phyloP scores from a whole-genome alignment of 305 asterid species.

The Vinca major region DNA sequence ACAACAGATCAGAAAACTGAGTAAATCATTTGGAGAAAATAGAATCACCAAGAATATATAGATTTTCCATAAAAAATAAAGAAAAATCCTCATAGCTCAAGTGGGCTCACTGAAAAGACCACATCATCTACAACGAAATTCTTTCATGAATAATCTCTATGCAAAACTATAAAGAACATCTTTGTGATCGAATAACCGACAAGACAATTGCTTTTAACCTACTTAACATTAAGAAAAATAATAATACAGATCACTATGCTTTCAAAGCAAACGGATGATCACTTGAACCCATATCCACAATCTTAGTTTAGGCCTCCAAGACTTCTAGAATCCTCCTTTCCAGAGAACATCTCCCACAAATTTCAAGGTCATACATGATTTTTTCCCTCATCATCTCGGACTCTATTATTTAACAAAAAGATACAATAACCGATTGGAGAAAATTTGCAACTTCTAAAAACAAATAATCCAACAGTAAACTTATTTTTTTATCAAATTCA shows the following conservation, averaged over 20 bases:
- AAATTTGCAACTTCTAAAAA: not conserved
- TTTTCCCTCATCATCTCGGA: not conserved
- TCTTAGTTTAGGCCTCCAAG: not conserved
- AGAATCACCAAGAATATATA: no score
- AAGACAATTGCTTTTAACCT: not conserved
- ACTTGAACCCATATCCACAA: not conserved
- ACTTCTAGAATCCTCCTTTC: not conserved
- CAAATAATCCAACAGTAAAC: not conserved
- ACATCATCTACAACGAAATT: no score
- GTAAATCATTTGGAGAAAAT: no score
- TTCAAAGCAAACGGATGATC: not conserved
- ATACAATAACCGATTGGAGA: not conserved
- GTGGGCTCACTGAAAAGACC: no score
- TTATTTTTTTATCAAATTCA: not conserved
- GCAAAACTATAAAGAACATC: not conserved
- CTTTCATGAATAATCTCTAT: not conserved
- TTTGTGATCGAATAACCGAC: not conserved
- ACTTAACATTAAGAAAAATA: not conserved
- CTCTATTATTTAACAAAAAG: not conserved
- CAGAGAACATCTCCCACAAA: not conserved
- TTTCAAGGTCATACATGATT: not conserved
- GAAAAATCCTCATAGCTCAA: no score
- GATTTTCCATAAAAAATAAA: no score
- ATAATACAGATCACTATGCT: not conserved
- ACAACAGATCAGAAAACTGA: no score